These are phyloP conservation scores for Miscanthus lutarioriparius DNA, from an alignment of 176 grass and related monocot genomes.

Conservation along the genomic window DNA sequence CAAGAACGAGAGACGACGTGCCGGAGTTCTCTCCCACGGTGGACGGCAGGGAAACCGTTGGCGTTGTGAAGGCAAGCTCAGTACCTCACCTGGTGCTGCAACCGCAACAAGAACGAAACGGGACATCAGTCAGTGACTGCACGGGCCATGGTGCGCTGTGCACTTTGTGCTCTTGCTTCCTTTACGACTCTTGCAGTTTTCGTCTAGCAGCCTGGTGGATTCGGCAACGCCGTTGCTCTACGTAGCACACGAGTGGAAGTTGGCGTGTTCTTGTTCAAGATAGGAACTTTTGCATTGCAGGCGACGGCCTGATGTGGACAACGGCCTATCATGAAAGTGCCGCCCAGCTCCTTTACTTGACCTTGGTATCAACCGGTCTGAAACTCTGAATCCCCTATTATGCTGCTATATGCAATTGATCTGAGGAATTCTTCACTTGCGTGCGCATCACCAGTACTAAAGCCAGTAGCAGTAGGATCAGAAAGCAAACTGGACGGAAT, in stretches of 20 bases:
- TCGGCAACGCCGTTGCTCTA: not conserved
- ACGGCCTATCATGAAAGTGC: not conserved
- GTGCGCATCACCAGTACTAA: not conserved
- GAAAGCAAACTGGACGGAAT: constrained; percentile 29
- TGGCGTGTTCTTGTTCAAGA: not conserved
- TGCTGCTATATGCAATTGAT: not conserved
- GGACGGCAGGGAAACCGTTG: no score
- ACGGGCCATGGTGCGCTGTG: not conserved
- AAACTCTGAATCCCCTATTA: not conserved
- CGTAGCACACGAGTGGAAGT: not conserved
- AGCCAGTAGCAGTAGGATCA: not conserved
- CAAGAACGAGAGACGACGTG: not conserved
- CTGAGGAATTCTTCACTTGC: not conserved
- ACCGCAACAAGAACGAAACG: no score
- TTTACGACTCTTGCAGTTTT: not conserved
- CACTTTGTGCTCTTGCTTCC: not conserved
- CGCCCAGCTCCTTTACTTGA: not conserved
- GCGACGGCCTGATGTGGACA: not conserved
- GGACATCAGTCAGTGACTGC: no score
- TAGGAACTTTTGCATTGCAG: not conserved
- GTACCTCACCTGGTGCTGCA: no score
- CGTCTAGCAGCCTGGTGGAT: not conserved
- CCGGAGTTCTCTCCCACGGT: not conserved
- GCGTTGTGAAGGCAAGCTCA: no score
- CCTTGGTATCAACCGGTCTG: not conserved